phyloP scores from a whole-genome alignment of 495 filamentous ascomycete genomes.

The Xylaria cubensis region DNA sequence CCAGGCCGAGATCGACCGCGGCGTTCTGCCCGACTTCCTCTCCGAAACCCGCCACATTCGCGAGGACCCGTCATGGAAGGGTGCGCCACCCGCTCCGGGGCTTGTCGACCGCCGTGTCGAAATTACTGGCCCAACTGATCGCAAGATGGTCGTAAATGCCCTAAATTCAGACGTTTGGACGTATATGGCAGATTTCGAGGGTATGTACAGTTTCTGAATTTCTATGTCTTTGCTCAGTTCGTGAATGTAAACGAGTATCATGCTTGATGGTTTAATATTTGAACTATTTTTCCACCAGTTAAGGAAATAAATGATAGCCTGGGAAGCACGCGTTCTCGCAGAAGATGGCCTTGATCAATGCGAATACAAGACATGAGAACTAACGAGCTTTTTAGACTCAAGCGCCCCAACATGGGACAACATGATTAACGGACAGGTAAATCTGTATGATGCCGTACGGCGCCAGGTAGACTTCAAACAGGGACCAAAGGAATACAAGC shows the following conservation, averaged over 20 bases:
- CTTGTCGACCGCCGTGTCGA: slow-evolving; percentile 95
- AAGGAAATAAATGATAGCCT: not conserved
- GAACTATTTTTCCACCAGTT: no score
- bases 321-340: not conserved
- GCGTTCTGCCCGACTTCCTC: slow-evolving; percentile 90
- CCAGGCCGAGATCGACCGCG: slow-evolving; percentile 95
- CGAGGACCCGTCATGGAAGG: slow-evolving; percentile 93
- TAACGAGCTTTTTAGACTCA: slow-evolving; percentile 67
- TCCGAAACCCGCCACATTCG: slow-evolving; percentile 96
- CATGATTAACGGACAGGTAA: slow-evolving; percentile 98
- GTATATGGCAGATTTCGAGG: slow-evolving; percentile 99
- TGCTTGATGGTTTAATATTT: not conserved
- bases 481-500: slow-evolving; percentile 94
- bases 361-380: slow-evolving; percentile 24
- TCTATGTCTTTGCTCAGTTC: not conserved
- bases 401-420: slow-evolving; percentile 98
- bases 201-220: slow-evolving; percentile 50
- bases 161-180: slow-evolving; percentile 98
- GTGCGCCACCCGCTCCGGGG: slow-evolving; percentile 90
- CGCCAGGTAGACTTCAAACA: slow-evolving; percentile 96
- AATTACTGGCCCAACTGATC: slow-evolving; percentile 96
- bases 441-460: slow-evolving; percentile 96
- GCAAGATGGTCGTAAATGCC: slow-evolving; percentile 99
- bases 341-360: not conserved
- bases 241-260: not conserved